phyloP scores from a whole-genome alignment of 306 rosid genomes.

The Trifolium subterraneum region DNA sequence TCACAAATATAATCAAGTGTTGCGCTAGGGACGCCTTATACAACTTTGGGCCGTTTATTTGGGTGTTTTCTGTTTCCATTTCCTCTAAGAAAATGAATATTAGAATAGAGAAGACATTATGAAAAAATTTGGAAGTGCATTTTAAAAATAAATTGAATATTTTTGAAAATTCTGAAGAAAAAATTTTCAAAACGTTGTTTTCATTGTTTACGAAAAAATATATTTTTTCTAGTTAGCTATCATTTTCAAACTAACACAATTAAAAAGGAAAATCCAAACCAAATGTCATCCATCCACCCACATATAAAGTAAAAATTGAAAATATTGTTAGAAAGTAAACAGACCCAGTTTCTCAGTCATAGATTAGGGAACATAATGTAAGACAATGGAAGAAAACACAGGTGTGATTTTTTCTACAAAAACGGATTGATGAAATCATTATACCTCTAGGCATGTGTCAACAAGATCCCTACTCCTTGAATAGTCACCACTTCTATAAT shows the following conservation, averaged over 20 bases:
- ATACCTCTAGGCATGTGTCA: conserved; percentile 74
- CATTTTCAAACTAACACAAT: neutral
- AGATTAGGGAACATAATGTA: neutral
- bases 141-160: neutral
- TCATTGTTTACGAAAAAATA: neutral
- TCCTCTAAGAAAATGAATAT: too few species aligned
- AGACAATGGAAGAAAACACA: conserved; percentile 17
- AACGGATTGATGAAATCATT: conserved; percentile 2
- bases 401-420: neutral
- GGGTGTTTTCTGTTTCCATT: too few species aligned
- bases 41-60: too few species aligned
- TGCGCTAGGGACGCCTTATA: neutral
- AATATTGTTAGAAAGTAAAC: neutral
- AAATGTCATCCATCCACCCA: neutral
- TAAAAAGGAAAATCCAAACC: neutral
- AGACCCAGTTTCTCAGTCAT: neutral
- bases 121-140: neutral
- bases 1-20: neutral
- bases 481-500: conserved; percentile 69
- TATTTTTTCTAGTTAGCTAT: neutral
- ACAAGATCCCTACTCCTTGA: conserved; percentile 77
- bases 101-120: neutral
- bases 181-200: neutral
- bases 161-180: neutral
- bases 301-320: neutral